A percentile compares a stretch with the other conserved stretches of the same genome.
These are phyloP conservation scores for Alternaria metachromatica DNA, from an alignment of 2,329 filamentous ascomycete genomes.

Conservation along the genomic window DNA sequence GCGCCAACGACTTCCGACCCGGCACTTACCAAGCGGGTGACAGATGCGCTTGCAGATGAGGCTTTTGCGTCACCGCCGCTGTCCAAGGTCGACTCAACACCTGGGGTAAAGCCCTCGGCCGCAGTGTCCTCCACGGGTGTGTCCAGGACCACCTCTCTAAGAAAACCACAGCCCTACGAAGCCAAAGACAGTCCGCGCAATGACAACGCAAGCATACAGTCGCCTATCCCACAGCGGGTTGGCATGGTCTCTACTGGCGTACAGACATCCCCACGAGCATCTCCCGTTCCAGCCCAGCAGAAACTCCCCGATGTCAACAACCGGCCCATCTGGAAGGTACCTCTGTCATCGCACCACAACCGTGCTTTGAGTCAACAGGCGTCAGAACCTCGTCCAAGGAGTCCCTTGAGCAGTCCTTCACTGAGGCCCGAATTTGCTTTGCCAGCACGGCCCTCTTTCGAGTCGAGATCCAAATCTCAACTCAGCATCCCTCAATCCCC, in stretches of 20 bases:
- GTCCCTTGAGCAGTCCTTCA: slow-evolving; percentile 32
- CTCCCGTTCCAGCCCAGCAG: slow-evolving; percentile 33
- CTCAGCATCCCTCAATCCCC: slow-evolving; percentile 61
- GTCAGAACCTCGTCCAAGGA: slow-evolving; percentile 46
- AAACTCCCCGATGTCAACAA: slow-evolving; percentile 51
- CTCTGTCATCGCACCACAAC: slow-evolving; percentile 49
- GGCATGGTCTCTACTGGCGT: slow-evolving; percentile 75
- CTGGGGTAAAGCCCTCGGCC: slow-evolving; percentile 37
- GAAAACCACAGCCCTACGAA: slow-evolving; percentile 33
- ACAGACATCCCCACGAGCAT: slow-evolving; percentile 71
- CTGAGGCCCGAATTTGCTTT: slow-evolving; percentile 49
- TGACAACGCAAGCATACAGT: slow-evolving; percentile 45
- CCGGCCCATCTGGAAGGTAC: slow-evolving; percentile 62
- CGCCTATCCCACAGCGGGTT: slow-evolving; percentile 58
- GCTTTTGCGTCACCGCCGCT: slow-evolving; percentile 68
- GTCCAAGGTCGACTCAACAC: slow-evolving; percentile 34
- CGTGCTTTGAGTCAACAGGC: slow-evolving; percentile 59
- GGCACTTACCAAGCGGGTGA: slow-evolving; percentile 68
- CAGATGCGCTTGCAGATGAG: slow-evolving; percentile 81
- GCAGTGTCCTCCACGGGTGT: slow-evolving; percentile 40
- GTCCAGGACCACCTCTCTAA: slow-evolving; percentile 42
- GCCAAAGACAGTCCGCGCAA: slow-evolving; percentile 33
- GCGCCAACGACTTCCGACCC: slow-evolving; percentile 49
- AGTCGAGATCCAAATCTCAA: slow-evolving; percentile 60
- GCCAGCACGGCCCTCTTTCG: slow-evolving; percentile 51